Base-by-base conservation (phyloP, 176 grass and related monocot species). In the Cymbopogon citratus region DNA sequence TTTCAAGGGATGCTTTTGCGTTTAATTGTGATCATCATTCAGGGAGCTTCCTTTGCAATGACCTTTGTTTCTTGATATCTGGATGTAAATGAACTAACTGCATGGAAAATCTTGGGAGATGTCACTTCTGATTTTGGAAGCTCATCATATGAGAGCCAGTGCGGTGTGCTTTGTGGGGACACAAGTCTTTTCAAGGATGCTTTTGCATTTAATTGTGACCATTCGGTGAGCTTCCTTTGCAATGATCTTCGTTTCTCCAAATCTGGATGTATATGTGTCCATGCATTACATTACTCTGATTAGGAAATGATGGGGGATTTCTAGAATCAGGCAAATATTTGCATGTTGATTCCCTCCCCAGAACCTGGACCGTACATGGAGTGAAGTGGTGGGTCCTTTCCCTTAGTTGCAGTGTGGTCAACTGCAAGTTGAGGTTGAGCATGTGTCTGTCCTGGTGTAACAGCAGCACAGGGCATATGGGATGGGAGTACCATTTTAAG, bases 391-490 rank as follows among this genome's bases (percentile, higher is more conserved):
- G 41, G 66, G 43, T 19, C 40, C 12, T 83, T 45, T 19, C 38
- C 16, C 61, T 56, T 29, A 29, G 48, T 45, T 63, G 79, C 36
- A 45, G 10, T 46, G 78, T 46, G 27, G 72, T 52, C 85, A 77
- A 63, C 26, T 82, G 85, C 73, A 78, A 72, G 80, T 73, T 77
- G 85, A 71, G 54, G 80, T 73, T 77, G 85, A 71, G 54, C 79
- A 77, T 69, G 23, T 69, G 36, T 69, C 38, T 54, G 23, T 43
- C 41, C 41, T 43, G 41, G 41, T 43, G 41, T 12, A 43, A 43
- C 41, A 43, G 41, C 41, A 43, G 41, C 41, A 43, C 41, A 43
- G 41, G 41, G 41, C 41, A 43, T 43, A 12, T 12, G 41, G 41
- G 41, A 43, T 43, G 10, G 41, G 41, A 43, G 41, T 43, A 43